phyloP scores from a whole-genome alignment of 1,139 yeast genomes.

The Protomyces pachydermus region DNA sequence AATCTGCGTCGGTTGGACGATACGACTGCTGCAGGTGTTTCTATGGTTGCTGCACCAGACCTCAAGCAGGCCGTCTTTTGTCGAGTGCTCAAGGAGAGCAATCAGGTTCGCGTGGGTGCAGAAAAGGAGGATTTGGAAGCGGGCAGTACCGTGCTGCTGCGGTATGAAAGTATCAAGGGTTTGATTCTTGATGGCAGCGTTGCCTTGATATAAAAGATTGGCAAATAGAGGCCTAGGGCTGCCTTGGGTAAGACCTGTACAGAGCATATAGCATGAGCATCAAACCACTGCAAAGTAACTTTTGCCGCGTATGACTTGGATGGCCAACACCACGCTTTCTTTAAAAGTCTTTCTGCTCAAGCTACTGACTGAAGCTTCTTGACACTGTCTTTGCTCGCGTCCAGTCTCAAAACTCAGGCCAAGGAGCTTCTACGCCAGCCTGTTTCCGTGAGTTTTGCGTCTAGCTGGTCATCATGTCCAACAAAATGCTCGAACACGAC shows the following conservation, averaged over 20 bases:
- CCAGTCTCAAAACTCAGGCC: no score
- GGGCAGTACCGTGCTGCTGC: slow-evolving; percentile 71
- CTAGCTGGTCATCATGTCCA: not conserved
- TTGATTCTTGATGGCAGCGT: not conserved
- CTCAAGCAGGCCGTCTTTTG: slow-evolving; percentile 70
- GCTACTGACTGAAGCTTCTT: no score
- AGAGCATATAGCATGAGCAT: no score
- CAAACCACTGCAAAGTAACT: no score
- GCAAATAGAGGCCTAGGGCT: no score
- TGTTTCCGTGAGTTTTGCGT: no score
- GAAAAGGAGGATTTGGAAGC: slow-evolving; percentile 61
- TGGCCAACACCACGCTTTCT: not conserved
- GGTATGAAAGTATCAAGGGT: slow-evolving; percentile 43
- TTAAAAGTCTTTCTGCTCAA: no score
- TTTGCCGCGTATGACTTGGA: not conserved
- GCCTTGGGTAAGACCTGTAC: no score
- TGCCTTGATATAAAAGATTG: not conserved
- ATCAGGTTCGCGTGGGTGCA: slow-evolving; percentile 39
- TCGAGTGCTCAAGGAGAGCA: slow-evolving; percentile 48
- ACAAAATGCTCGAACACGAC: slow-evolving; percentile 14
- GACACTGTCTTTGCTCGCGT: no score
- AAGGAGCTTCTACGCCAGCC: no score
- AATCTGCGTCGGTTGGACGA: slow-evolving; percentile 68
- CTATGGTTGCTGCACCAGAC: slow-evolving; percentile 78
- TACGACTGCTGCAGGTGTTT: slow-evolving; percentile 57